Conservation (phyloP, 768 basidiomycete genomes). For the Tulasnella calospora region DNA sequence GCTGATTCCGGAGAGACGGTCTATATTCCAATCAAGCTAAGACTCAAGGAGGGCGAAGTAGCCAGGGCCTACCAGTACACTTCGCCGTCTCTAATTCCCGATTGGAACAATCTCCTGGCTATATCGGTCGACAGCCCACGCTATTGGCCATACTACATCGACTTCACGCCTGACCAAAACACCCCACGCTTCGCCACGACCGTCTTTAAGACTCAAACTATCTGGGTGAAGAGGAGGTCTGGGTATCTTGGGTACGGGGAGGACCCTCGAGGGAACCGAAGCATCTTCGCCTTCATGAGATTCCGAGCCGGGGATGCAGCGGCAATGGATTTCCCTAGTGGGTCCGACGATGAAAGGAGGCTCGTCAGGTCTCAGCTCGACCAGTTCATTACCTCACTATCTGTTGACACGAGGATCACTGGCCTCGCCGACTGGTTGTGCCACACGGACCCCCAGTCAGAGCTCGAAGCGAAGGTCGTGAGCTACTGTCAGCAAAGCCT, state of each 20-base stretch:
- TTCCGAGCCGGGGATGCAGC: constrained; percentile 79
- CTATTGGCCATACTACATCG: constrained; percentile 90
- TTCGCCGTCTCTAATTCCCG: constrained; percentile 88
- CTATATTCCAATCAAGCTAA: constrained; percentile 87
- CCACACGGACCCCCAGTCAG: constrained; percentile 48
- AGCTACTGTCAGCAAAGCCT: constrained; percentile 70
- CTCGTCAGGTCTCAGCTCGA: constrained; percentile 70
- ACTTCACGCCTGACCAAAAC: constrained; percentile 41
- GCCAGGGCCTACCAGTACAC: constrained; percentile 72
- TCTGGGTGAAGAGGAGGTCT: constrained; percentile 87
- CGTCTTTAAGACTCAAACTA: constrained; percentile 69
- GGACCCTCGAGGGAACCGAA: constrained; percentile 89
- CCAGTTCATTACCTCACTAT: constrained; percentile 82
- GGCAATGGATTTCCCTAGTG: constrained; percentile 76
- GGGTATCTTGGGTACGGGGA: constrained; percentile 91
- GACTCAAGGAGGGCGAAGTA: constrained; percentile 56
- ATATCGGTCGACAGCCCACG: constrained; percentile 89
- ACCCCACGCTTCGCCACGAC: constrained; percentile 51
- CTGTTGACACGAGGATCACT: constrained; percentile 72
- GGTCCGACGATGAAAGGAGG: constrained; percentile 53
- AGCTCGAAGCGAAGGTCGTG: constrained; percentile 51
- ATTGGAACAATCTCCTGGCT: constrained; percentile 72
- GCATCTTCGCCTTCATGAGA: constrained; percentile 83
- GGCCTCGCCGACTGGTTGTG: constrained; percentile 78
- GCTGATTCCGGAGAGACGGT: constrained; percentile 88